Percentiles rank a stretch among this genome's conserved stretches.
Conservation (phyloP, 768 basidiomycete genomes). For the Podaxis sp. region DNA sequence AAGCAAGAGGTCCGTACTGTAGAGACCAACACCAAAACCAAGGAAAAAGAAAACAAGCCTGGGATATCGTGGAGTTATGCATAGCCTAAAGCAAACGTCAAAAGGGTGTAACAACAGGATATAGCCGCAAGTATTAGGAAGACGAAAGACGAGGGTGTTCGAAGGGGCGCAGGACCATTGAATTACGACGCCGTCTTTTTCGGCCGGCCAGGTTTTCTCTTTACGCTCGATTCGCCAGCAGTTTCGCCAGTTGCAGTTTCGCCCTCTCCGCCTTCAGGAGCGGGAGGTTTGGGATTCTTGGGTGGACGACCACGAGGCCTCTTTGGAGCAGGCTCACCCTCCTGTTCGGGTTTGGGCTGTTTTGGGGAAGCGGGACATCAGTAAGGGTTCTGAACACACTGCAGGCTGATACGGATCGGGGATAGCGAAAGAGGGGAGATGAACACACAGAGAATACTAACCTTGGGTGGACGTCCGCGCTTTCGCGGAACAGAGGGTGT, state of each 20-base stretch:
- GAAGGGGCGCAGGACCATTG: constrained; percentile 17
- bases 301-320: constrained; percentile 75
- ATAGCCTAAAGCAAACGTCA: constrained; percentile 16
- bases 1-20: constrained; percentile 24
- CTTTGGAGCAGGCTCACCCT: constrained; percentile 55
- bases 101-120: constrained; percentile 20
- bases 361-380: constrained; percentile 21
- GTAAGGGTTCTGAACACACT: constrained; percentile 20
- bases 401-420: constrained; percentile 13
- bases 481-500: constrained; percentile 44
- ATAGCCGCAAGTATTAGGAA: constrained; percentile 27
- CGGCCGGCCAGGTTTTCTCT: constrained; percentile 77
- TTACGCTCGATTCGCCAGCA: constrained; percentile 48
- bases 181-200: constrained; percentile 46
- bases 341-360: constrained; percentile 45
- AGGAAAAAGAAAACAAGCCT: constrained; percentile 22
- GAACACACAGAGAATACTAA: constrained; percentile 28
- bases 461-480: constrained; percentile 71
- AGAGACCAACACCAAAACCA: constrained; percentile 31
- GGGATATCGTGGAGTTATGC: constrained; percentile 15
- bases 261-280: constrained; percentile 35
- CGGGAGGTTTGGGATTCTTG: constrained; percentile 57
- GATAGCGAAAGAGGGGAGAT: constrained; percentile 17
- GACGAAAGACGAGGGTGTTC: constrained; percentile 21
- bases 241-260: constrained; percentile 28